These are phyloP conservation scores for Pythium dissotocum DNA, from an alignment of 352 stramenopile species.

Conservation along the genomic window DNA sequence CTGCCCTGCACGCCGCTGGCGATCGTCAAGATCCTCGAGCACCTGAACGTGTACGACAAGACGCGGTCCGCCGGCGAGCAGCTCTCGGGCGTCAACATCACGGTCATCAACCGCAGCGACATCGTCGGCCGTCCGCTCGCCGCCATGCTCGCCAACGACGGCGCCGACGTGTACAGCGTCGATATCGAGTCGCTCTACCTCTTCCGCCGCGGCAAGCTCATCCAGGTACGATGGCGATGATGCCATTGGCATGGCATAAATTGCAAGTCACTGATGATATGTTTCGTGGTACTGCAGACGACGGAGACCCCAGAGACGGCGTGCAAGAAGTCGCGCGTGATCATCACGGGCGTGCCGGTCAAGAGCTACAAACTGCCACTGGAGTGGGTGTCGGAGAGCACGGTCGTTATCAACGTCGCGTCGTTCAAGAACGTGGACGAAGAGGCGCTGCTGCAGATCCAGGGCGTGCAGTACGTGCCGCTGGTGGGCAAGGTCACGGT, in stretches of 20 bases:
- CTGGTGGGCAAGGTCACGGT: constrained; percentile 97
- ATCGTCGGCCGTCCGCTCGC: constrained; percentile 95
- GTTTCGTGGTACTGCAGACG: constrained; percentile 32
- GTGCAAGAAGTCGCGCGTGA: constrained; percentile 88
- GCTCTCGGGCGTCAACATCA: constrained; percentile 88
- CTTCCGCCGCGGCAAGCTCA: constrained; percentile 92
- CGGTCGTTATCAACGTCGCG: constrained; percentile 96
- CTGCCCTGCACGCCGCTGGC: constrained; percentile 96
- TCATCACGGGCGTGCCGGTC: constrained; percentile 95
- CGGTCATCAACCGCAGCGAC: constrained; percentile 97
- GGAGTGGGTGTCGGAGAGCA: constrained; percentile 89
- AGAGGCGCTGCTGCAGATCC: constrained; percentile 86
- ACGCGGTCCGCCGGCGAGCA: constrained; percentile 52
- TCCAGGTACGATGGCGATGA: constrained; percentile 34
- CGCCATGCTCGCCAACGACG: constrained; percentile 95
- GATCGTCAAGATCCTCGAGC: constrained; percentile 95
- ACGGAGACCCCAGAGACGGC: constrained; percentile 87
- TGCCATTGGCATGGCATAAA: not conserved
- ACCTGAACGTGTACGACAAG: constrained; percentile 88
- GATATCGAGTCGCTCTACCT: constrained; percentile 96
- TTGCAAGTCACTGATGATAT: not conserved
- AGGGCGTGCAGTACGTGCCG: constrained; percentile 93
- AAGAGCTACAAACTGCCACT: constrained; percentile 93
- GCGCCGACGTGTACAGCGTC: constrained; percentile 94
- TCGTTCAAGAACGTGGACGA: constrained; percentile 97